Conservation (phyloP, 2,329 filamentous ascomycete genomes). For the Keithomyces neogunnii region DNA sequence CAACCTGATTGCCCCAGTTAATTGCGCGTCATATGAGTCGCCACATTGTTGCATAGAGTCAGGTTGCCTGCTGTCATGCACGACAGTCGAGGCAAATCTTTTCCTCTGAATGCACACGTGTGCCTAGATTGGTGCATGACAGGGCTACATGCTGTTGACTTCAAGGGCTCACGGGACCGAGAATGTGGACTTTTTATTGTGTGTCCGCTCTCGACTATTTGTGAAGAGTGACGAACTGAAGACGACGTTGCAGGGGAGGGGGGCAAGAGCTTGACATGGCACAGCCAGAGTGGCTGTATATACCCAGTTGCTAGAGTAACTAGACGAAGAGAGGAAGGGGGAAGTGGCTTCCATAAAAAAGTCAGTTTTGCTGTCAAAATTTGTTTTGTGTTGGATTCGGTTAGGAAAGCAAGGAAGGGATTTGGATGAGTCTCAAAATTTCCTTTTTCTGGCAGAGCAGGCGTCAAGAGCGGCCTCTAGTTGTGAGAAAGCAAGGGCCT, state of each 20-base stretch:
- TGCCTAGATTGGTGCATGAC: neutral
- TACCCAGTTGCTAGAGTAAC: slow-evolving; percentile 4
- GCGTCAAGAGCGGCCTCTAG: neutral
- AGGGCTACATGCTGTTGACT: neutral
- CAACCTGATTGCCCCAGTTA: neutral
- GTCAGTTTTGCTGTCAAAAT: neutral
- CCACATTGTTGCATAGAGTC: neutral
- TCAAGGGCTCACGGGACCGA: neutral
- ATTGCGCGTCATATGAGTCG: slow-evolving; percentile 2
- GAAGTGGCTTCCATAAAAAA: neutral
- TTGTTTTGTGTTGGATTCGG: neutral
- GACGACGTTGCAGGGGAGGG: neutral
- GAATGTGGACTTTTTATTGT: neutral
- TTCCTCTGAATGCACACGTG: neutral
- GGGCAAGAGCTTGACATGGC: neutral
- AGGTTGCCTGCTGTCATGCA: neutral
- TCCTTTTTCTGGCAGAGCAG: neutral
- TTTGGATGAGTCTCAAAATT: neutral
- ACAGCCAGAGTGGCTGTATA: slow-evolving; percentile 3
- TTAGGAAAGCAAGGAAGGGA: neutral
- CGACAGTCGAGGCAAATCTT: neutral
- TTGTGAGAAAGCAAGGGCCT: slow-evolving; percentile 1
- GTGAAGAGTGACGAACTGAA: neutral
- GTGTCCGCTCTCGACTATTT: neutral
- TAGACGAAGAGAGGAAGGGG: slow-evolving; percentile 1